phyloP scores from a whole-genome alignment of 2,329 filamentous ascomycete species.

The Penicillium oxalicum region DNA sequence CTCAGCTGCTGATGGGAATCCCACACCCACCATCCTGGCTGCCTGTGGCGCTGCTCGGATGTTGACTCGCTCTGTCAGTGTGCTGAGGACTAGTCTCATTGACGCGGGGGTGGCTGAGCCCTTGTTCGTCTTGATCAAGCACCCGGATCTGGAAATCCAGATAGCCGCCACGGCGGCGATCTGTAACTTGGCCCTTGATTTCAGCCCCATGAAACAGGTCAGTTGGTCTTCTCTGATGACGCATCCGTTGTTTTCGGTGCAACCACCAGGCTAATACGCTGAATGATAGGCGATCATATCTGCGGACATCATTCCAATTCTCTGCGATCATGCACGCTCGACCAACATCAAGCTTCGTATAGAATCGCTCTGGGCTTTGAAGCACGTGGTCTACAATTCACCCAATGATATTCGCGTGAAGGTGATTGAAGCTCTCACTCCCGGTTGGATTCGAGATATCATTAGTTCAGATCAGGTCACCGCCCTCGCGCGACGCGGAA shows the following conservation, averaged over 20 bases:
- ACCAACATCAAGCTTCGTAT: conserved; percentile 71
- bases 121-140: conserved; percentile 66
- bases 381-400: conserved; percentile 74
- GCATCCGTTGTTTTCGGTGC: not conserved
- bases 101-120: conserved; percentile 77
- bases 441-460: conserved; percentile 73
- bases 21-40: conserved; percentile 70
- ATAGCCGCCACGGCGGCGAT: conserved; percentile 79
- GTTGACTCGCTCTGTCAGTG: conserved; percentile 75
- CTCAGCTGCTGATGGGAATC: conserved; percentile 63
- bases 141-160: conserved; percentile 71
- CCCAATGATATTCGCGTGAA: conserved; percentile 66
- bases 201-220: conserved; percentile 86
- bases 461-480: conserved; percentile 55
- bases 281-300: conserved; percentile 60
- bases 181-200: conserved; percentile 78
- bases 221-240: conserved; percentile 26
- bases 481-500: conserved; percentile 23
- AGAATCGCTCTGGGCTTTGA: conserved; percentile 88
- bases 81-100: conserved; percentile 77
- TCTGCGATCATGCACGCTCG: conserved; percentile 81
- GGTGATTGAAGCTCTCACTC: conserved; percentile 69
- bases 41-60: conserved; percentile 77
- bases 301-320: conserved; percentile 64
- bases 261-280: conserved; percentile 9